Evolutionary conservation across 2,329 filamentous ascomycete species (phyloP).

Genomic region (Teratosphaeria destructans): DNA sequence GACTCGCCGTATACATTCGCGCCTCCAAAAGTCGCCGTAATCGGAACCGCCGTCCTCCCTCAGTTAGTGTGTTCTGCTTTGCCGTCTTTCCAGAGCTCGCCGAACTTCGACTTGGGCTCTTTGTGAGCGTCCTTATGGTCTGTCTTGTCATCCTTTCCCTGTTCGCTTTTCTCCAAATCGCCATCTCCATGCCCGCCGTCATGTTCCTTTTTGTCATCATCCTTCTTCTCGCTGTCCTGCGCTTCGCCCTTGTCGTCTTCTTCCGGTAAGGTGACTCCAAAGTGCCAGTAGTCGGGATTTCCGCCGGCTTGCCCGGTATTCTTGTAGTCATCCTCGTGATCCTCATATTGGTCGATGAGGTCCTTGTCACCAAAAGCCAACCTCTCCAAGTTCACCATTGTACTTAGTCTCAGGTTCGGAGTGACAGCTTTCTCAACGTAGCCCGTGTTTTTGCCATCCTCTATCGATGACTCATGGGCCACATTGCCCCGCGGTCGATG

Average conservation of each 20-base stretch:
- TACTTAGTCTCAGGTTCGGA: slow-evolving; percentile 31
- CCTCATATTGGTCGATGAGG: slow-evolving; percentile 17
- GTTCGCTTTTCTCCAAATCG: neutral
- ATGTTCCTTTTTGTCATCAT: neutral
- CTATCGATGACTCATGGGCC: slow-evolving; percentile 21
- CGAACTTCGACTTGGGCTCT: neutral
- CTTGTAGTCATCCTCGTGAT: neutral
- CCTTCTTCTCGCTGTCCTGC: neutral
- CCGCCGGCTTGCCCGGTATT: neutral
- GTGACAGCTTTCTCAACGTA: slow-evolving; percentile 22
- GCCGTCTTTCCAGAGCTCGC: neutral
- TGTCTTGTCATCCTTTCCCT: neutral
- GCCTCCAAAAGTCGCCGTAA: too few species aligned
- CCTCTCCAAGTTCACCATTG: slow-evolving; percentile 32
- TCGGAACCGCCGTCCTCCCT: too few species aligned
- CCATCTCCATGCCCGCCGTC: neutral
- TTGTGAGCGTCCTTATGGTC: neutral
- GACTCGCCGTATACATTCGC: too few species aligned
- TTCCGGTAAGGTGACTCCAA: neutral
- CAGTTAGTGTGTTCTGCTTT: neutral
- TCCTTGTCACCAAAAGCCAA: slow-evolving; percentile 28
- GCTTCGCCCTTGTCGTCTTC: neutral
- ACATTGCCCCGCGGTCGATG: slow-evolving; percentile 32
- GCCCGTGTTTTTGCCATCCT: slow-evolving; percentile 27
- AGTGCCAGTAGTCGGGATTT: neutral